phyloP scores from a whole-genome alignment of 202 grass and related monocot species.

The Hordeum pubiflorum region DNA sequence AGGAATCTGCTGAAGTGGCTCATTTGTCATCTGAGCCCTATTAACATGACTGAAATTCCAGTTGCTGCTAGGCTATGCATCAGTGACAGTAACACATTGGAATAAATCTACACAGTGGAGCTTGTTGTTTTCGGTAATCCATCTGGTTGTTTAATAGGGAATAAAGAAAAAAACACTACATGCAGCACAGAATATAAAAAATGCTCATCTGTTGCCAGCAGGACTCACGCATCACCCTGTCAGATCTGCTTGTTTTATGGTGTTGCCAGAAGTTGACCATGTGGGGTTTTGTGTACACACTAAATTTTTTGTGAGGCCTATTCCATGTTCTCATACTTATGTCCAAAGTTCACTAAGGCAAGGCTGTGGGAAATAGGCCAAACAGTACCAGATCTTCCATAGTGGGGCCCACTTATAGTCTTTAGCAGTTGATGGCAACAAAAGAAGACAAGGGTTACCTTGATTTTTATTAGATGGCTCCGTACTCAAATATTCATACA shows the following conservation, averaged over 20 bases:
- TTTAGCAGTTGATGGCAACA: not conserved
- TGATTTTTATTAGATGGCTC: not conserved
- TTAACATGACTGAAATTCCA: not conserved
- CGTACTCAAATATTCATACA: not conserved
- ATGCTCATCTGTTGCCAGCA: not conserved
- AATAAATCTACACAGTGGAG: not conserved
- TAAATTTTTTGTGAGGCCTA: not conserved
- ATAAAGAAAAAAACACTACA: not conserved
- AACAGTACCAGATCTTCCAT: not conserved
- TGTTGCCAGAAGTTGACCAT: not conserved
- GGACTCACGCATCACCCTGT: not conserved
- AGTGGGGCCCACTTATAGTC: not conserved
- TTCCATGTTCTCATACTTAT: not conserved
- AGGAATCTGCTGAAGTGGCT: not conserved
- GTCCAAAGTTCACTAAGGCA: not conserved
- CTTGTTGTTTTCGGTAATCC: slow-evolving; percentile 5
- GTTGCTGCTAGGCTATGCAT: not conserved
- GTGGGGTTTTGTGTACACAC: not conserved
- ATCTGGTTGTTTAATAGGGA: not conserved
- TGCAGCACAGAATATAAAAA: not conserved
- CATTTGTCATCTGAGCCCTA: not conserved
- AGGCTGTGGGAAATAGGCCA: not conserved
- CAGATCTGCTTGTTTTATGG: not conserved
- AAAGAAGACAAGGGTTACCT: not conserved
- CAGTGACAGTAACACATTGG: not conserved